Percentiles rank a stretch among this genome's conserved stretches.
Evolutionary conservation across 345 rosid genomes (phyloP).

Genomic region (Angophora floribunda): DNA sequence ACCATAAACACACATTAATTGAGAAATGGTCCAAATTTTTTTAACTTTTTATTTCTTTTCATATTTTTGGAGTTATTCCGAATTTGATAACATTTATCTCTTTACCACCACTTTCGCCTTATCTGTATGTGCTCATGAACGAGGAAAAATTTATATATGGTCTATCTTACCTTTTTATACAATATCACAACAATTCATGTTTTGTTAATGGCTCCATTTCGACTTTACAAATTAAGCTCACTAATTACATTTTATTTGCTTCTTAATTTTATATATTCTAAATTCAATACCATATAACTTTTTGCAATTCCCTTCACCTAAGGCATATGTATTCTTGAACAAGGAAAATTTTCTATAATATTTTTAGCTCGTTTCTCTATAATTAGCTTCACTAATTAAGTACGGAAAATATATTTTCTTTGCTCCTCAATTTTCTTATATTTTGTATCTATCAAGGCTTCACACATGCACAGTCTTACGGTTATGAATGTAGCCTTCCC

Average conservation of each 20-base stretch:
- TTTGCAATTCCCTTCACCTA: neutral
- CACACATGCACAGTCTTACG: neutral
- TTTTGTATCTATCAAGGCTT: neutral
- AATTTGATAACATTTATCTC: neutral
- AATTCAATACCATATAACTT: neutral
- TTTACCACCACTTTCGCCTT: neutral
- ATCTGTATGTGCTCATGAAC: too few relatives aligned
- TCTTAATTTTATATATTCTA: too few relatives aligned
- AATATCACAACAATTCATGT: neutral
- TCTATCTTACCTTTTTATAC: neutral
- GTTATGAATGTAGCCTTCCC: neutral
- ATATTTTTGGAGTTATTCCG: neutral
- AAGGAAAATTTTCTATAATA: too few relatives aligned
- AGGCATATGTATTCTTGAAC: neutral
- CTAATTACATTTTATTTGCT: too few relatives aligned
- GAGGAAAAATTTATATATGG: neutral
- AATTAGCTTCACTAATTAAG: neutral
- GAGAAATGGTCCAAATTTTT: neutral
- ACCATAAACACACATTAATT: neutral
- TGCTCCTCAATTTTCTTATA: neutral
- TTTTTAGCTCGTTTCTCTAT: neutral
- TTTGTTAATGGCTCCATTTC: too few relatives aligned
- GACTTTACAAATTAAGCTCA: neutral
- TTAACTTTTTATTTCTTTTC: neutral
- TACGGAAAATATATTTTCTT: neutral